Evolutionary conservation across 805 yeast species (phyloP), one percentile per base, ranked within the genome.

Genomic region (Cyberlindnera bimundalis): DNA sequence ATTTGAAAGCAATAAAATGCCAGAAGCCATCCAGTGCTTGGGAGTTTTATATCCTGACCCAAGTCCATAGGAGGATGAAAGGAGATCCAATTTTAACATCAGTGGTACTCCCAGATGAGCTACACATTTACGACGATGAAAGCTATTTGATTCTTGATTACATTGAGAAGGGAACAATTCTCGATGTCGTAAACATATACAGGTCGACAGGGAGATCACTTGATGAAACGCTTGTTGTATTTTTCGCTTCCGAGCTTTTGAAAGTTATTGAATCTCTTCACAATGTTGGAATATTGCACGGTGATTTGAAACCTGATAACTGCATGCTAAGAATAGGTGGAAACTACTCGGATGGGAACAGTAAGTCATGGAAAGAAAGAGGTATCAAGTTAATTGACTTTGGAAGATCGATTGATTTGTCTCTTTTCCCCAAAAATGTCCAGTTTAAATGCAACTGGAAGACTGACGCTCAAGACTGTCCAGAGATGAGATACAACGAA

Each of bases 221-320:
- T 14, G 89, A 83, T 44, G 96, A 89, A 55, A 58, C 66, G 0
- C 56, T 88, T 5, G 75, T 74, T 3, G 71, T 84, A 42, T 83
- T 76, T 53, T 64, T 86, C 28, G 68, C 91, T 0, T 63, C 78
- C 9, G 88, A 88, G 55, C 56, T 90, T 10, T 53, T 89, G 33
- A 69, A 75, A 30, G 68, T 76, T 0, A 61, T 87, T 6, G 79
- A 78, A 37, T 59, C 65, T 2, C 60, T 90, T n/a, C 96, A 89
- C 55, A 58, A 61, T 0, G 60, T 73, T 13, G 81, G 81, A 0
- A 78, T 89, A 1, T 67, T 89, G 11, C 96, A 89, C 63, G 95
- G 96, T 2, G 95, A 89, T 58, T 60, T 89, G 39, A 85, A 84
- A 55, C 82, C 96, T 0, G 96, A 85, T 47, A 89, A 88, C 56